These are phyloP conservation scores for Penicillium hordei DNA, from an alignment of 2,329 filamentous ascomycete genomes.

Conservation along the genomic window DNA sequence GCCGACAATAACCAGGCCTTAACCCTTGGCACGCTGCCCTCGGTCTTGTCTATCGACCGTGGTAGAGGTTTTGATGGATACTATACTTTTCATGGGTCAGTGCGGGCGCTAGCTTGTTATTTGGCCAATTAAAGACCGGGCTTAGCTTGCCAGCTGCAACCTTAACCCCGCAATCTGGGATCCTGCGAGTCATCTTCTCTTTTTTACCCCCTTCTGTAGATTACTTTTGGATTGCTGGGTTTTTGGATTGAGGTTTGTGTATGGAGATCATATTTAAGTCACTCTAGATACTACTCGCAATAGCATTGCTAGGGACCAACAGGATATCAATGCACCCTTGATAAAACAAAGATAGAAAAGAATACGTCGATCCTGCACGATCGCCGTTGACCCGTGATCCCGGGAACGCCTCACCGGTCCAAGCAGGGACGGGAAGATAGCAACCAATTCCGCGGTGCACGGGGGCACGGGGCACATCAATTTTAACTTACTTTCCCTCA, in stretches of 20 bases:
- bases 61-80: background rate
- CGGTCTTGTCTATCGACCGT: background rate
- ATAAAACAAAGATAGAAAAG: background rate
- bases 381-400: conserved; percentile 7
- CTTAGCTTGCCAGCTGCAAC: conserved; percentile 24
- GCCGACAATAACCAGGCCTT: background rate
- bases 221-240: background rate
- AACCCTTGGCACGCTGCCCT: background rate
- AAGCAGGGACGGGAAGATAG: background rate
- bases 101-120: conserved; percentile 3
- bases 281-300: background rate
- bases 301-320: background rate
- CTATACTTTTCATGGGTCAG: background rate
- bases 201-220: background rate
- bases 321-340: background rate
- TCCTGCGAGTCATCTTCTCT: background rate
- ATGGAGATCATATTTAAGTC: background rate
- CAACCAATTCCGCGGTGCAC: background rate
- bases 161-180: conserved; percentile 28
- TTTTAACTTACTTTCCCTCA: background rate
- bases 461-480: background rate
- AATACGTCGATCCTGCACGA: background rate
- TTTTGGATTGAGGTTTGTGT: background rate
- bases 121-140: background rate
- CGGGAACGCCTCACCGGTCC: conserved; percentile 2